Evolutionary conservation across 148 eudicot genomes (phyloP).

Genomic region (Cornus suecica): DNA sequence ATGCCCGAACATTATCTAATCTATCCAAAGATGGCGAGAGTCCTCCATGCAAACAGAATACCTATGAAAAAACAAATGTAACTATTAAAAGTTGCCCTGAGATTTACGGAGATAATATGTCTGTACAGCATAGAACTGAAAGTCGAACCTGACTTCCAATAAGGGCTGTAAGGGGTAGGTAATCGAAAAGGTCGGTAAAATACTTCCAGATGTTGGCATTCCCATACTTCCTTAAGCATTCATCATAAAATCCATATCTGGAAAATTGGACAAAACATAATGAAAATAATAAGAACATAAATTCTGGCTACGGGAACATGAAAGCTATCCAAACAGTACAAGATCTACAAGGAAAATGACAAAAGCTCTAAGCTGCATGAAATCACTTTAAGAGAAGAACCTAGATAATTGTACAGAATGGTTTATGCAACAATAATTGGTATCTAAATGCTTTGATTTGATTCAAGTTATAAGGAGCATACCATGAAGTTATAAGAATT

Average conservation of each 20-base stretch:
- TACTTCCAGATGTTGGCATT: constrained; percentile 98
- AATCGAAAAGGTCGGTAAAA: constrained; percentile 95
- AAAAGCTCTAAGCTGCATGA: neutral
- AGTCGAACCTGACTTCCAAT: constrained; percentile 94
- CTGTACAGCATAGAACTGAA: constrained; percentile 8
- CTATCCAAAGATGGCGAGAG: constrained; percentile 96
- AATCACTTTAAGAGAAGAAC: neutral
- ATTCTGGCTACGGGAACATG: too few relatives aligned
- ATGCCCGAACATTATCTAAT: constrained; percentile 81
- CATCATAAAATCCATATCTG: constrained; percentile 99
- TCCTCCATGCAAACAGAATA: constrained; percentile 97
- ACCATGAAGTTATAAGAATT: too few relatives aligned
- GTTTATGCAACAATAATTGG: neutral
- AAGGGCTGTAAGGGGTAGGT: constrained; percentile 94
- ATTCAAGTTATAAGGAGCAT: too few relatives aligned
- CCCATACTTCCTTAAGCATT: constrained; percentile 95
- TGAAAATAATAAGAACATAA: too few relatives aligned
- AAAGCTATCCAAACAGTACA: neutral
- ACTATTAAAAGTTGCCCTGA: constrained; percentile 1
- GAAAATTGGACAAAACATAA: constrained; percentile 10
- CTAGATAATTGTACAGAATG: neutral
- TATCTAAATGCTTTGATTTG: neutral
- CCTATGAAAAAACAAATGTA: constrained; percentile 34
- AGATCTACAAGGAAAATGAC: neutral
- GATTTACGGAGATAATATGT: neutral